A percentile compares a stretch with the other conserved stretches of the same genome.
Conservation (phyloP, 108 stramenopile species). For the Fragilaria radians region DNA sequence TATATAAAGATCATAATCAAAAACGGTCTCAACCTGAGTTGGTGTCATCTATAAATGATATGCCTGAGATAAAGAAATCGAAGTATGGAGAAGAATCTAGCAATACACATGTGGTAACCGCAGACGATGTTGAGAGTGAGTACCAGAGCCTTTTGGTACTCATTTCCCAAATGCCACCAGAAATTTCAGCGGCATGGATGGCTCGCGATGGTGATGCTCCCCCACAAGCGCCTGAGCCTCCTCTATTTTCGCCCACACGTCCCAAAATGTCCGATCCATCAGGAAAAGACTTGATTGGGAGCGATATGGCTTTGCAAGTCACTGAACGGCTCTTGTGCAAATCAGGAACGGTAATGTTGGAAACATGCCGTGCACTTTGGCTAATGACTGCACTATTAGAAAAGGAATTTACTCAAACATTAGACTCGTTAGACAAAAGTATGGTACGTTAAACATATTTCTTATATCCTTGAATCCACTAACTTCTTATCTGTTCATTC, state of each 20-base stretch:
- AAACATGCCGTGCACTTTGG: slow-evolving; percentile 73
- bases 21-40: background rate
- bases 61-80: background rate
- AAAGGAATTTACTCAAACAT: slow-evolving; percentile 36
- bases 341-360: slow-evolving; percentile 46
- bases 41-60: background rate
- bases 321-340: slow-evolving; percentile 41
- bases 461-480: background rate
- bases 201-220: slow-evolving; percentile 67
- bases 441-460: slow-evolving; percentile 26
- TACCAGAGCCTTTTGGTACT: slow-evolving; percentile 33
- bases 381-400: slow-evolving; percentile 69
- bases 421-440: slow-evolving; percentile 41
- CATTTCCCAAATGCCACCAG: slow-evolving; percentile 55
- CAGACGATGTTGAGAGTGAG: slow-evolving; percentile 50
- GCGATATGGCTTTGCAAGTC: slow-evolving; percentile 50
- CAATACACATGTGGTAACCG: slow-evolving; percentile 48
- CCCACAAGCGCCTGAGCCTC: slow-evolving; percentile 52
- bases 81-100: slow-evolving; percentile 9
- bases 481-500: no score
- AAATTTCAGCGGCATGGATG: slow-evolving; percentile 77
- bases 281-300: slow-evolving; percentile 74
- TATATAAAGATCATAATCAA: slow-evolving; percentile 42
- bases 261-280: slow-evolving; percentile 80
- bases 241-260: slow-evolving; percentile 65